phyloP scores from a whole-genome alignment of 2,329 filamentous ascomycete genomes.

The Triangularia verruculosa region DNA sequence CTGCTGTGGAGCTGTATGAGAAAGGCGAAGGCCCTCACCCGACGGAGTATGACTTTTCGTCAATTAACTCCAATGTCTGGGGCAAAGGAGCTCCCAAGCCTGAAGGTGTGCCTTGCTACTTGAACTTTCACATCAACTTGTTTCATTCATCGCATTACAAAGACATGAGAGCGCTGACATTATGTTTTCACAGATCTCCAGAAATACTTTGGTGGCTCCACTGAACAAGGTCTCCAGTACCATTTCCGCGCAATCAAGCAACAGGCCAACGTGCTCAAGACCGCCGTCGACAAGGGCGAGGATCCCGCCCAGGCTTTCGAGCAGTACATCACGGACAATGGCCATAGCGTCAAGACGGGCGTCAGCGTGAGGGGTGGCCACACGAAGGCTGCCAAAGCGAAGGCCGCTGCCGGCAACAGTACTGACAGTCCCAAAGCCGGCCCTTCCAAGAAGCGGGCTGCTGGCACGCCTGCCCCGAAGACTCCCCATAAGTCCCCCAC shows the following conservation, averaged over 20 bases:
- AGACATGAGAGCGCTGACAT: slow-evolving; percentile 1
- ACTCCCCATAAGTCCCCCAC: background rate
- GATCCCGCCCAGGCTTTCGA: slow-evolving; percentile 44
- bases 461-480: background rate
- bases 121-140: background rate
- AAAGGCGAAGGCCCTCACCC: slow-evolving; percentile 40
- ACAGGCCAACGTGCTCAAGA: slow-evolving; percentile 47
- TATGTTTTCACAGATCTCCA: slow-evolving; percentile 49
- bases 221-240: slow-evolving; percentile 55
- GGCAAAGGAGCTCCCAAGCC: slow-evolving; percentile 5
- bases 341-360: slow-evolving; percentile 17
- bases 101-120: background rate
- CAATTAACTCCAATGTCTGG: slow-evolving; percentile 35
- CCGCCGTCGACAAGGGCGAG: slow-evolving; percentile 43
- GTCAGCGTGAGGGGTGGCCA: slow-evolving; percentile 19
- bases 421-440: slow-evolving; percentile 15
- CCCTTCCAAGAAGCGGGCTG: slow-evolving; percentile 19
- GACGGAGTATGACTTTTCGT: slow-evolving; percentile 30
- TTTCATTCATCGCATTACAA: background rate
- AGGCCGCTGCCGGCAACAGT: too few species aligned
- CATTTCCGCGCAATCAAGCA: slow-evolving; percentile 57
- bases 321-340: slow-evolving; percentile 24
- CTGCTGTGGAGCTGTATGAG: background rate
- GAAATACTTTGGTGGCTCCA: slow-evolving; percentile 59
- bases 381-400: slow-evolving; percentile 30